Evolutionary conservation across 2,329 filamentous ascomycete species (phyloP).

Genomic region (Talaromyces sp.): DNA sequence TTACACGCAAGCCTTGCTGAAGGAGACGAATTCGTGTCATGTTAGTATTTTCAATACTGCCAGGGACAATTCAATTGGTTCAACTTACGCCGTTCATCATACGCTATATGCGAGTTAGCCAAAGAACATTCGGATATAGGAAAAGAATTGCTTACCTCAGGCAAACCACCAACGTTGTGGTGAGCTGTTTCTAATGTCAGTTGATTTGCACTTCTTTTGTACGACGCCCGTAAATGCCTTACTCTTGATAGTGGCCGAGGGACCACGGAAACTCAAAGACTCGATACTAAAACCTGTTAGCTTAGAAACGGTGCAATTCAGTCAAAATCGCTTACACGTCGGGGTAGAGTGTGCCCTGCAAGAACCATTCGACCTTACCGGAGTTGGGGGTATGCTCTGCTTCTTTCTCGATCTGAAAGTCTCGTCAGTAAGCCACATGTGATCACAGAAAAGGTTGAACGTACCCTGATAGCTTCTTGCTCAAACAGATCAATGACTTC

Average conservation of each 20-base stretch:
- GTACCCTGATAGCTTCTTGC: slow-evolving; percentile 60
- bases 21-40: background rate
- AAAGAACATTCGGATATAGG: background rate
- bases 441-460: background rate
- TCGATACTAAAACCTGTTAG: slow-evolving; percentile 49
- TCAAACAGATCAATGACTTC: slow-evolving; percentile 80
- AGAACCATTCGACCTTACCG: slow-evolving; percentile 79
- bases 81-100: slow-evolving; percentile 46
- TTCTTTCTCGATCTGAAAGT: slow-evolving; percentile 62
- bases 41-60: background rate
- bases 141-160: slow-evolving; percentile 34
- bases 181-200: background rate
- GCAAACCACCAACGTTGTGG: slow-evolving; percentile 64
- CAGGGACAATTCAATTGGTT: background rate
- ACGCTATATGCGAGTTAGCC: slow-evolving; percentile 33
- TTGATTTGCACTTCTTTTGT: too few relatives aligned
- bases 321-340: slow-evolving; percentile 9
- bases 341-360: slow-evolving; percentile 82
- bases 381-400: slow-evolving; percentile 64
- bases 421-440: background rate
- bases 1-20: slow-evolving; percentile 12
- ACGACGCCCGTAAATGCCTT: slow-evolving; percentile 43
- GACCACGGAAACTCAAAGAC: slow-evolving; percentile 69
- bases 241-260: slow-evolving; percentile 67
- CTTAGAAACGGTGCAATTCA: background rate